phyloP scores from a whole-genome alignment of 345 rosid species.

The Cardamine occulta region DNA sequence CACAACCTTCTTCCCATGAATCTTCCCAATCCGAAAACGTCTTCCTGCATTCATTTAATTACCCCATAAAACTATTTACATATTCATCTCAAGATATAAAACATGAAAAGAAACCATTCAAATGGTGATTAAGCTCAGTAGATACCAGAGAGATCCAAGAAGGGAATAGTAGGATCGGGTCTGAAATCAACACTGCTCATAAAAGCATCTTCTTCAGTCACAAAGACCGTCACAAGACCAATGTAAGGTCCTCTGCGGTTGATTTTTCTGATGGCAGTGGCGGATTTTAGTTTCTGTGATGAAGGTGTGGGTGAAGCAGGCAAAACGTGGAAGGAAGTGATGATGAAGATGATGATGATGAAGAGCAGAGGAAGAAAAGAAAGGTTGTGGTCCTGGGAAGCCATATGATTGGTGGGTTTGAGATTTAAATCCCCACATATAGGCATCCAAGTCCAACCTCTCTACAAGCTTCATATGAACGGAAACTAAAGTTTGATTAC shows the following conservation, averaged over 20 bases:
- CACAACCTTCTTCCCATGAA: constrained; percentile 53
- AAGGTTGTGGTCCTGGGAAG: constrained; percentile 11
- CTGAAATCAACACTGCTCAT: constrained; percentile 40
- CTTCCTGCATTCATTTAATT: constrained; percentile 47
- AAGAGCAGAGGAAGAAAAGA: constrained; percentile 16
- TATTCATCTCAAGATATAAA: background rate
- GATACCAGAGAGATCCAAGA: constrained; percentile 55
- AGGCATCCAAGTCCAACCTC: background rate
- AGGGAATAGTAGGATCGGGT: constrained; percentile 44
- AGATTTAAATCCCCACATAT: background rate
- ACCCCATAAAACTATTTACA: background rate
- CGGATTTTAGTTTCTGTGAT: constrained; percentile 17
- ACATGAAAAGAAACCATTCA: constrained; percentile 3
- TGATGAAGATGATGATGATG: constrained; percentile 1
- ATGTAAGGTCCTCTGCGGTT: constrained; percentile 54
- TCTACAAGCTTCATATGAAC: background rate
- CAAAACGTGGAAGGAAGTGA: constrained; percentile 11
- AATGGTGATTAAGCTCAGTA: constrained; percentile 7
- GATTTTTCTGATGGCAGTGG: constrained; percentile 36
- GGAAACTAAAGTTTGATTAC: background rate
- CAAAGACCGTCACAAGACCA: constrained; percentile 52
- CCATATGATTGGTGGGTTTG: constrained; percentile 21
- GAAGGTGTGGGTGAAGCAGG: constrained; percentile 30
- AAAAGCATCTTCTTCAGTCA: no score
- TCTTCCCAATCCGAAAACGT: constrained; percentile 50